Base-by-base conservation (phyloP, 106 monocot genomes). In the Chionographis japonica region DNA sequence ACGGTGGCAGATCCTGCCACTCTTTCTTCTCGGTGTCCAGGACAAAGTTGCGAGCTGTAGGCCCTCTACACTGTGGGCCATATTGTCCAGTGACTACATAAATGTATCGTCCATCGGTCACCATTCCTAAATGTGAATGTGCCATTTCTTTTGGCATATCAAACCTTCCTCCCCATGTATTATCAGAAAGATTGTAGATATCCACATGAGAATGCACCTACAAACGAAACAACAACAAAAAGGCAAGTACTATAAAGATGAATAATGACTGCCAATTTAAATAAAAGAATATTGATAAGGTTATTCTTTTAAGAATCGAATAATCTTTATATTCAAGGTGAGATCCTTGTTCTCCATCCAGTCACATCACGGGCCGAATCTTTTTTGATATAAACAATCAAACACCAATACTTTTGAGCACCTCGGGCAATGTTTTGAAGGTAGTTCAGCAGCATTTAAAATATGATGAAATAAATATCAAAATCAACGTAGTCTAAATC, bases 161-260 rank as follows among this genome's bases (percentile, higher is more conserved):
- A 78, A 97, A 80, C 70, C 79, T 81, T 74, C 61, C 86, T 58
- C 86, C 87, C 97, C 97, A 97, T 55, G 92, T 85, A 76, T 97
- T 85, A 68, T 76, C 73, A 14, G 80, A 61, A 68, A 97, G 92
- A 56, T 97, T 87, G 69, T 89, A 97, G 5, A 97, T 72, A 77
- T 97, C 97, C 19, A 97, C 97, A 80, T 97, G 97, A 56, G 97
- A 87, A 75, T 97, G 97, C 42, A 97, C 97, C 97, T 97, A 62
- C 50, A 79, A 17, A 63, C 37, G 43, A 56, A 54, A 38, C 51
- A 60, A 50, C 51, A 58, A 64, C 12, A 36, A 53, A 63, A 27
- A 58, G 38, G 37, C 39, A 19, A 52, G 7, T 7, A 38, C 46
- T 9, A 65, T 5, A 56, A 65, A 73, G 6, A 0, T 6, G 20